A percentile compares a stretch with the other conserved stretches of the same genome.
Conservation (phyloP, 2,329 filamentous ascomycete species). For the Aaosphaeria pasadenensis region DNA sequence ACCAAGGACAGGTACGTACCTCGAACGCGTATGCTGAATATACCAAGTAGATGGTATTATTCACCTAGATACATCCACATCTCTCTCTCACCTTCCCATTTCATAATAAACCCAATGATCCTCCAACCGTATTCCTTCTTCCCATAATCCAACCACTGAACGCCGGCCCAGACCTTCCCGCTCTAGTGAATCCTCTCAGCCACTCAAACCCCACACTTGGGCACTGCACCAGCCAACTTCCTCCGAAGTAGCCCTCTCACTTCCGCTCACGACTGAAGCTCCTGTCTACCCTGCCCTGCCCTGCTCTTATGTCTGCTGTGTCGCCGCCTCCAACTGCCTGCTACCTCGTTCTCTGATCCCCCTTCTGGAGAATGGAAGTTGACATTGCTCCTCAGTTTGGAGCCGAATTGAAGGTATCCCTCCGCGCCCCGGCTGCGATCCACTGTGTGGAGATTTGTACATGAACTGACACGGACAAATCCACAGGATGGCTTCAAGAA, state of each 20-base stretch:
- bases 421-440: constrained; percentile 4
- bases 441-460: neutral
- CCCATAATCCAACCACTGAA: too few relatives aligned
- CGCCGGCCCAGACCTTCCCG: too few relatives aligned
- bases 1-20: too few relatives aligned
- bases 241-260: constrained; percentile 12
- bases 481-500: constrained; percentile 90
- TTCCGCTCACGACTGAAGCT: neutral
- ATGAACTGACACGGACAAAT: constrained; percentile 23
- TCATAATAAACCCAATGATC: too few relatives aligned
- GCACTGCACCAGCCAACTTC: constrained; percentile 18
- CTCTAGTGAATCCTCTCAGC: constrained; percentile 11
- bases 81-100: too few relatives aligned
- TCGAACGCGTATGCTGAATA: too few relatives aligned
- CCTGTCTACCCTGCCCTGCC: constrained; percentile 7
- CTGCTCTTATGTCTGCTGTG: constrained; percentile 11
- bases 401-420: constrained; percentile 81
- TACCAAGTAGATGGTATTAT: too few relatives aligned
- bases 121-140: too few relatives aligned
- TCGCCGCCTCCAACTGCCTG: constrained; percentile 24
- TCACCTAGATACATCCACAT: too few relatives aligned
- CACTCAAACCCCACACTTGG: constrained; percentile 27
- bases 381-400: constrained; percentile 85
- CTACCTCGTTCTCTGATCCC: constrained; percentile 11
- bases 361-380: constrained; percentile 64